Percentiles rank a stretch among this genome's conserved stretches.
Evolutionary conservation across 2,329 filamentous ascomycete genomes (phyloP).

Genomic region (Colletotrichum australisinense): DNA sequence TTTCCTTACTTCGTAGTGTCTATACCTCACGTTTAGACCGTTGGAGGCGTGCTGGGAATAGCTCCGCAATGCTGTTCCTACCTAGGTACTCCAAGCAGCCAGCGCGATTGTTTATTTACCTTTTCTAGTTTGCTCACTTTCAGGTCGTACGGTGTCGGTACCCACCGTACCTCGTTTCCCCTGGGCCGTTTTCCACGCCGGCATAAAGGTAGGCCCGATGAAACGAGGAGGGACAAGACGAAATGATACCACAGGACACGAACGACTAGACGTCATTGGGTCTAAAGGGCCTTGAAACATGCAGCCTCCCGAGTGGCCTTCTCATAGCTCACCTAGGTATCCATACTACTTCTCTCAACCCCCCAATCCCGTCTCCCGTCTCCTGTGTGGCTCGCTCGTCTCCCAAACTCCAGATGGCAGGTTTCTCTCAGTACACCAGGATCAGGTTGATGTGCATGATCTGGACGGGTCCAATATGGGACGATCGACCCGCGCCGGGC

Average conservation of each 20-base stretch:
- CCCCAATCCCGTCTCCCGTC: not conserved
- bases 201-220: not conserved
- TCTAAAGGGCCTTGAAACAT: slow-evolving; percentile 10
- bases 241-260: not conserved
- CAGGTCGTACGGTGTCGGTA: not conserved
- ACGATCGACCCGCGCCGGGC: slow-evolving; percentile 1
- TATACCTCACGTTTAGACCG: no score
- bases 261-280: slow-evolving; percentile 3
- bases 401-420: not conserved
- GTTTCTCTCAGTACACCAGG: not conserved
- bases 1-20: not conserved
- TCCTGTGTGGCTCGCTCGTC: not conserved
- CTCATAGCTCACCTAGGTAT: not conserved
- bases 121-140: not conserved
- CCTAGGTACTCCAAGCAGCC: not conserved
- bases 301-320: slow-evolving; percentile 1
- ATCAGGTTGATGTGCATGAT: slow-evolving; percentile 2
- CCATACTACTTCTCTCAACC: not conserved
- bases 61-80: not conserved
- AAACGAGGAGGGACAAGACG: not conserved
- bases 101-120: not conserved
- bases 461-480: not conserved
- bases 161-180: no score
- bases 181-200: no score
- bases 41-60: not conserved